Evolutionary conservation across 164 flowering plant species (phyloP), one percentile per base, ranked within the genome.

Genomic region (Liquidambar formosana): DNA sequence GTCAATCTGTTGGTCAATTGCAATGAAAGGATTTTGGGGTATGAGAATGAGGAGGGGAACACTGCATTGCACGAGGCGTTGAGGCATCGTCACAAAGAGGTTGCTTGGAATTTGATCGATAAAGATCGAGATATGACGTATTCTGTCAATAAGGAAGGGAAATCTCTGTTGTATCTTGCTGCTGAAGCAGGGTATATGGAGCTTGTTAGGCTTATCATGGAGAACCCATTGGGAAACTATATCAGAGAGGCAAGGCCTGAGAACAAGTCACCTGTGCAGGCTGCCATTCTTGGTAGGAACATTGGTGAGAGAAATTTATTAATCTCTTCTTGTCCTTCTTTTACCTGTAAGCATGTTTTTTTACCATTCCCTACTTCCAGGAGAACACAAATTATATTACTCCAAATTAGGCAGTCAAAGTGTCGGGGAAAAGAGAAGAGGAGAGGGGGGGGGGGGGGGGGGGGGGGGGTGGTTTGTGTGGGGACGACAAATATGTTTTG

Each of bases 91-190:
- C 61, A 27, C 12, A 47, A 21, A 21, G 27, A 45, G 38, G 61
- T 74, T 41, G 72, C 69, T 13, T 22, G 43, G n/a, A n/a, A n/a
- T n/a, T n/a, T n/a, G n/a, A n/a, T n/a, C n/a, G n/a, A n/a, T n/a
- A n/a, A n/a, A n/a, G n/a, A n/a, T n/a, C n/a, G n/a, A n/a, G n/a
- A n/a, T n/a, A n/a, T n/a, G n/a, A n/a, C n/a, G n/a, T n/a, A 25
- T 27, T 67, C 48, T 11, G 14, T 57, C 25, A 68, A 68, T 16
- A 46, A 63, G 9, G 69, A 58, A 18, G 65, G 59, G 3, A 58
- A 57, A 26, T 74, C 77, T 47, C 11, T 43, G 26, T 48, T 74
- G 73, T n/a, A n/a, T n/a, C n/a, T n/a, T n/a, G n/a, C n/a, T n/a
- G n/a, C n/a, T n/a, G n/a, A n/a, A n/a, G n/a, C 53, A 9, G 69